These are phyloP conservation scores for Pythium vanterpoolii DNA, from an alignment of 352 stramenopile species.

Conservation along the genomic window DNA sequence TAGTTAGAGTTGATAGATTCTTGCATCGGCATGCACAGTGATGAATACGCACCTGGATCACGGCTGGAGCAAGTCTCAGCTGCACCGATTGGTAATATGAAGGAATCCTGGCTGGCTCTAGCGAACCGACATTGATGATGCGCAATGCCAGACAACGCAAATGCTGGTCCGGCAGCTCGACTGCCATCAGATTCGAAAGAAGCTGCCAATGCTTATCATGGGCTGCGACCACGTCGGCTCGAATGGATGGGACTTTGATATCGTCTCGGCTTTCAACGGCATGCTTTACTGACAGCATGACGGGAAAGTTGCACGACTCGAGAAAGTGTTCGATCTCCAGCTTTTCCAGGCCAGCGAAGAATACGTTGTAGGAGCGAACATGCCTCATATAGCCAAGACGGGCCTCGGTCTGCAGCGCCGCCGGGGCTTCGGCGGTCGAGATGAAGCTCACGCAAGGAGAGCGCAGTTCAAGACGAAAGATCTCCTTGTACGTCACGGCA, in stretches of 20 bases:
- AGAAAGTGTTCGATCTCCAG: constrained; percentile 73
- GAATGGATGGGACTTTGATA: constrained; percentile 14
- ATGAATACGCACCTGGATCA: constrained; percentile 54
- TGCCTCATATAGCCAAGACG: constrained; percentile 67
- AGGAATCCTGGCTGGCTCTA: constrained; percentile 34
- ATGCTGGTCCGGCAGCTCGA: constrained; percentile 32
- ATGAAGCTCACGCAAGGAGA: constrained; percentile 43
- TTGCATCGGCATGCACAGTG: background rate
- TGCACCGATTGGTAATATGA: constrained; percentile 76
- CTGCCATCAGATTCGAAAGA: constrained; percentile 32
- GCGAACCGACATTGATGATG: constrained; percentile 60
- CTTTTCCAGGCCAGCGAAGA: constrained; percentile 44
- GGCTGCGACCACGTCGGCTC: constrained; percentile 35
- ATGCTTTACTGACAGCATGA: constrained; percentile 44
- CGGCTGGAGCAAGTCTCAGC: constrained; percentile 43
- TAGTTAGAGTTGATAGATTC: background rate
- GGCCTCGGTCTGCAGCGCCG: constrained; percentile 38
- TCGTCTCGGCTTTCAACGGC: constrained; percentile 21
- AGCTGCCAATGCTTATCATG: constrained; percentile 36
- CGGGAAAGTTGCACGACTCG: constrained; percentile 66
- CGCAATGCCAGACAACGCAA: constrained; percentile 35
- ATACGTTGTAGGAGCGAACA: constrained; percentile 54
- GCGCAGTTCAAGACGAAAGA: constrained; percentile 40
- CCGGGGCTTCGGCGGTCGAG: constrained; percentile 46
- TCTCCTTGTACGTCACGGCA: constrained; percentile 55